Percentiles rank a stretch among this genome's conserved stretches.
Conservation (phyloP, 495 filamentous ascomycete genomes). For the Penicillium atrosanguineum region DNA sequence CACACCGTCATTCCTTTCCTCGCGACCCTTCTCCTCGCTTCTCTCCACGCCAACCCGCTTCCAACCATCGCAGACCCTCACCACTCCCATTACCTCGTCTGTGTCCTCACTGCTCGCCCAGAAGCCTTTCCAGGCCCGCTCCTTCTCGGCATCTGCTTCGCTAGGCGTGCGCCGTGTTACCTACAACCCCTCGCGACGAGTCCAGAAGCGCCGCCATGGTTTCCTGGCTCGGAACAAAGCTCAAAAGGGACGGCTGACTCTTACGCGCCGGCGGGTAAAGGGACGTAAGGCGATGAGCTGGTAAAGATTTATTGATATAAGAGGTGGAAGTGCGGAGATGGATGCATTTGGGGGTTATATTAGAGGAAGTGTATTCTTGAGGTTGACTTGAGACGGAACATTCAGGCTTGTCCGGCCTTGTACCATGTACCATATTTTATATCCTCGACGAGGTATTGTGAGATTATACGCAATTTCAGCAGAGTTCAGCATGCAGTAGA, state of each 20-base stretch:
- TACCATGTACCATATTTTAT: slow-evolving; percentile 23
- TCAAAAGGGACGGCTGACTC: slow-evolving; percentile 53
- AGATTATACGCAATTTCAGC: slow-evolving; percentile 14
- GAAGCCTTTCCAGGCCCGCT: slow-evolving; percentile 30
- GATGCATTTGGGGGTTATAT: not conserved
- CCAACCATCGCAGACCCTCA: slow-evolving; percentile 26
- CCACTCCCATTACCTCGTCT: slow-evolving; percentile 22
- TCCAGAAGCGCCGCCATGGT: slow-evolving; percentile 69
- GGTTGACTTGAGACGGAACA: not conserved
- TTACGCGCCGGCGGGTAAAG: slow-evolving; percentile 58
- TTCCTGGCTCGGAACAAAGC: slow-evolving; percentile 60
- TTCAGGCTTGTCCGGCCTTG: slow-evolving; percentile 11
- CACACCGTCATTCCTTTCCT: slow-evolving; percentile 15
- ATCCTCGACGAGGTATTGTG: slow-evolving; percentile 5
- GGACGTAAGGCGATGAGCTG: slow-evolving; percentile 60
- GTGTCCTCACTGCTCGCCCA: slow-evolving; percentile 25
- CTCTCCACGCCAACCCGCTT: slow-evolving; percentile 29
- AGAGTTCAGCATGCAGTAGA: not conserved
- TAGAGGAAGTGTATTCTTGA: not conserved
- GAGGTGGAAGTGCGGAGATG: not conserved
- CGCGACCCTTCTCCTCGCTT: slow-evolving; percentile 27
- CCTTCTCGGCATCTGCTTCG: slow-evolving; percentile 42
- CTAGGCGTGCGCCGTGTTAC: slow-evolving; percentile 58
- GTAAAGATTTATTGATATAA: slow-evolving; percentile 24
- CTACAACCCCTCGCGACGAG: slow-evolving; percentile 63